Percentiles rank a stretch among this genome's conserved stretches.
These are phyloP conservation scores for Polytrichum commune DNA, from an alignment of 225 moss, liverwort and hornwort genomes.

Conservation along the genomic window DNA sequence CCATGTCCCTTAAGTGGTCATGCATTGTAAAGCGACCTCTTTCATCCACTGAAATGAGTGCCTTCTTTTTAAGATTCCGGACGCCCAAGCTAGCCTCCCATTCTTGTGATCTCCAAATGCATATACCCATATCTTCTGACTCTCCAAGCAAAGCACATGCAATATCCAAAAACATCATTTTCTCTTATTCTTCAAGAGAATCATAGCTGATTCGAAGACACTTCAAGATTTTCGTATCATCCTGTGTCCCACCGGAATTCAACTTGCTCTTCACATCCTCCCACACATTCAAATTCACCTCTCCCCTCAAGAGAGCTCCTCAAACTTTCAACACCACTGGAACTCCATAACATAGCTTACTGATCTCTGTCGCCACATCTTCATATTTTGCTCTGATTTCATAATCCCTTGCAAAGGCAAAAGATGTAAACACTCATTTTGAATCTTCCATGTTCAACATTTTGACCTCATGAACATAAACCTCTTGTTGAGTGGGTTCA, in stretches of 20 bases:
- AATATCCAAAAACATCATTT: conserved; percentile 11
- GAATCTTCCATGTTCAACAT: neutral
- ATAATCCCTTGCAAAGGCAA: conserved; percentile 1
- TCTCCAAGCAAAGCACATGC: neutral
- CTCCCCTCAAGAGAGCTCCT: neutral
- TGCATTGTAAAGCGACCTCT: too few relatives aligned
- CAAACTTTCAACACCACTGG: neutral
- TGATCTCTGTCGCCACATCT: neutral
- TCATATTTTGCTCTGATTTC: neutral
- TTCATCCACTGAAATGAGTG: too few relatives aligned
- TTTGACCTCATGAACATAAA: neutral
- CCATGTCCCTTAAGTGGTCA: too few relatives aligned
- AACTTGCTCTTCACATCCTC: neutral
- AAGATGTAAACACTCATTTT: neutral
- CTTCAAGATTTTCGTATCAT: neutral
- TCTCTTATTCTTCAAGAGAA: neutral
- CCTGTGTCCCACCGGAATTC: neutral
- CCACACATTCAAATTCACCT: neutral
- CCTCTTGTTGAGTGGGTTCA: neutral
- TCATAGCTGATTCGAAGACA: conserved; percentile 6
- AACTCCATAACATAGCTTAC: neutral
- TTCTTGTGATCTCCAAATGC: too few relatives aligned
- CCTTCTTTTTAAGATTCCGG: too few relatives aligned
- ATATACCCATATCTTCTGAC: neutral
- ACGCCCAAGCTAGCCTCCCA: too few relatives aligned